Evolutionary conservation across 148 eudicot species (phyloP).

Genomic region (Silene conica): DNA sequence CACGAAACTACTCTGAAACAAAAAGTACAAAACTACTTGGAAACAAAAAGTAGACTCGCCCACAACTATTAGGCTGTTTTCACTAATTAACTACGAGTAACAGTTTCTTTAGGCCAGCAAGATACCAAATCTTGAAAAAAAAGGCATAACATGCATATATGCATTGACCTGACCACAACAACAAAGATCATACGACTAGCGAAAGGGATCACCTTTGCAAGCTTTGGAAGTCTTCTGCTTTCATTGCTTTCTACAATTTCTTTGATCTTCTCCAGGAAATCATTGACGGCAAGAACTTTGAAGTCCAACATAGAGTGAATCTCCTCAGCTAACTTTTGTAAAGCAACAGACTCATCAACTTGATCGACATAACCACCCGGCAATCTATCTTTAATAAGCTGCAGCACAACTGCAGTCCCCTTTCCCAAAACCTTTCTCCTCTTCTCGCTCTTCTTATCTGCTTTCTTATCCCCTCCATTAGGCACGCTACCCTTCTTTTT

Average conservation of each 20-base stretch:
- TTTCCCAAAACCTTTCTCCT: slow-evolving; percentile 75
- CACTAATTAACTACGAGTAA: background rate
- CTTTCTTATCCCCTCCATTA: slow-evolving; percentile 29
- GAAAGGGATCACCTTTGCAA: slow-evolving; percentile 60
- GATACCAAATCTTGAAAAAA: background rate
- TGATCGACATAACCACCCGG: slow-evolving; percentile 25
- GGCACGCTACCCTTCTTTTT: slow-evolving; percentile 14
- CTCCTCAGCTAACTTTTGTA: slow-evolving; percentile 34
- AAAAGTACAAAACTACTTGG: too few relatives aligned
- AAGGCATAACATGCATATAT: background rate
- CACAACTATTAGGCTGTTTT: background rate
- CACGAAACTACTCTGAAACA: background rate
- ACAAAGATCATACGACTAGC: background rate
- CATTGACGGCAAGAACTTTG: slow-evolving; percentile 37
- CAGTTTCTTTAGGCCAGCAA: background rate
- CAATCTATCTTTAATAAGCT: slow-evolving; percentile 56
- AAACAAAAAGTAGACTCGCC: background rate
- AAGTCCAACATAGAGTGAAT: slow-evolving; percentile 49
- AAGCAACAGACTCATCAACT: slow-evolving; percentile 15
- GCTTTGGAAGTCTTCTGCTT: slow-evolving; percentile 85
- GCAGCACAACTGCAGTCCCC: slow-evolving; percentile 55
- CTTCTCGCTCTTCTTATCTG: slow-evolving; percentile 48
- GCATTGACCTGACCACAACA: background rate
- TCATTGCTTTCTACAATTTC: slow-evolving; percentile 92
- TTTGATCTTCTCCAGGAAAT: slow-evolving; percentile 55